Evolutionary conservation across 2,329 filamentous ascomycete genomes (phyloP).

Genomic region (Alternaria alternata): DNA sequence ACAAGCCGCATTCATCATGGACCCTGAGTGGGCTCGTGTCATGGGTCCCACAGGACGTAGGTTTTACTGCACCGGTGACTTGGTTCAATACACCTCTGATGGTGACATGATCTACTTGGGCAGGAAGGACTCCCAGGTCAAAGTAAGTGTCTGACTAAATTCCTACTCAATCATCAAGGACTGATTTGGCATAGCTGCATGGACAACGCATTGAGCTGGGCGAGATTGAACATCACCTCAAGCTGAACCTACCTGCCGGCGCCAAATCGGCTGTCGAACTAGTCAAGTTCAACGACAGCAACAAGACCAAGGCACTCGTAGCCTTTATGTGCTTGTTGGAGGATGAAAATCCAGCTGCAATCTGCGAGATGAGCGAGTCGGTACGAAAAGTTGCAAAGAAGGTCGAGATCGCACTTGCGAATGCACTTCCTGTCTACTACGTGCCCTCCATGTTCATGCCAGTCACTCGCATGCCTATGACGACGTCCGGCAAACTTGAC

Average conservation of each 20-base stretch:
- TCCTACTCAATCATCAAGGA: conserved; percentile 24
- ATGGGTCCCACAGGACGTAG: conserved; percentile 25
- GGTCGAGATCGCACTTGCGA: conserved; percentile 37
- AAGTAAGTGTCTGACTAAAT: conserved; percentile 25
- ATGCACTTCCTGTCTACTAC: conserved; percentile 53
- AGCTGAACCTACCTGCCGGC: conserved; percentile 45
- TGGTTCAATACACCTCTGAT: conserved; percentile 43
- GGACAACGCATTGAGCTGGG: conserved; percentile 57
- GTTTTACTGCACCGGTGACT: conserved; percentile 47
- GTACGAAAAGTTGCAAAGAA: conserved; percentile 31
- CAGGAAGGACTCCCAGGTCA: conserved; percentile 48
- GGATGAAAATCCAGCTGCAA: conserved; percentile 32
- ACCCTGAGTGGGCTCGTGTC: conserved; percentile 39
- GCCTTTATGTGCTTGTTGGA: conserved; percentile 41
- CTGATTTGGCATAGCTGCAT: conserved; percentile 49
- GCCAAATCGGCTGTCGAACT: conserved; percentile 57
- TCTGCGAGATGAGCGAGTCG: conserved; percentile 32
- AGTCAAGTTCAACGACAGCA: conserved; percentile 39
- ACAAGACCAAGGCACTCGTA: conserved; percentile 37
- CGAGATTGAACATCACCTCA: conserved; percentile 56
- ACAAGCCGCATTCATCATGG: conserved; percentile 38
- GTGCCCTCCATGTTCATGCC: conserved; percentile 56
- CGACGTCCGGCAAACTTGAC: conserved; percentile 55
- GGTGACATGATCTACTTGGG: conserved; percentile 49
- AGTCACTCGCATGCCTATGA: conserved; percentile 52